Evolutionary conservation across 106 monocot genomes (phyloP).

Genomic region (Dioscorea zingiberensis): DNA sequence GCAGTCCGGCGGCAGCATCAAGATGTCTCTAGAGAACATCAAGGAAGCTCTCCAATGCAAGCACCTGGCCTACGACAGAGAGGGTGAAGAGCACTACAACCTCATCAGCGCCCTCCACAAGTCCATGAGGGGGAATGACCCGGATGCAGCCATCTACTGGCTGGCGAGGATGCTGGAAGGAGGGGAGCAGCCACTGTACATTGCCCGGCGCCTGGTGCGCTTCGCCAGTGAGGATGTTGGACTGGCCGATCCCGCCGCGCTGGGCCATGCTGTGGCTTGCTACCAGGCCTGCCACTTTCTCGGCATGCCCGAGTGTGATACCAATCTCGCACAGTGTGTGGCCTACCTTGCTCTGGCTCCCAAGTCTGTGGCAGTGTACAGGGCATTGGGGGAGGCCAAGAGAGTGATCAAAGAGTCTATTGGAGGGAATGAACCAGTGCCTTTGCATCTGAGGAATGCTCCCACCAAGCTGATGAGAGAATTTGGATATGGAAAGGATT

Average conservation of each 20-base stretch:
- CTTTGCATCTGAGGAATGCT: constrained; percentile 81
- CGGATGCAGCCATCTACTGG: constrained; percentile 80
- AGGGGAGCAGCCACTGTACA: constrained; percentile 81
- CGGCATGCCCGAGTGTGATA: constrained; percentile 77
- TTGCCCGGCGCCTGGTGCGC: constrained; percentile 66
- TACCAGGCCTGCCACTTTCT: constrained; percentile 91
- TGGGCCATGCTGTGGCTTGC: constrained; percentile 56
- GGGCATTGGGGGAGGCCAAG: constrained; percentile 48
- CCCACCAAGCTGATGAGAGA: constrained; percentile 87
- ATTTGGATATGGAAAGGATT: constrained; percentile 66
- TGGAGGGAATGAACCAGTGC: constrained; percentile 75
- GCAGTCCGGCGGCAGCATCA: not conserved
- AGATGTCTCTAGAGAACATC: constrained; percentile 28
- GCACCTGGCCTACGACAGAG: constrained; percentile 70
- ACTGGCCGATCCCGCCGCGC: constrained; percentile 60
- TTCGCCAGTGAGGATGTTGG: constrained; percentile 85
- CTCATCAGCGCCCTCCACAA: constrained; percentile 89
- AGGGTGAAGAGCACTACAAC: constrained; percentile 86
- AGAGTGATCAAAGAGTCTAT: constrained; percentile 49
- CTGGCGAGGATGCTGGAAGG: constrained; percentile 75
- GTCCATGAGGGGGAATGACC: constrained; percentile 69
- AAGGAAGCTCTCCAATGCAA: constrained; percentile 79
- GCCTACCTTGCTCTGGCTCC: constrained; percentile 65
- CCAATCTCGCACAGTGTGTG: constrained; percentile 65
- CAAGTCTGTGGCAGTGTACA: constrained; percentile 76